Evolutionary conservation across 2,329 filamentous ascomycete genomes (phyloP).

Genomic region (Falciphora oryzae): DNA sequence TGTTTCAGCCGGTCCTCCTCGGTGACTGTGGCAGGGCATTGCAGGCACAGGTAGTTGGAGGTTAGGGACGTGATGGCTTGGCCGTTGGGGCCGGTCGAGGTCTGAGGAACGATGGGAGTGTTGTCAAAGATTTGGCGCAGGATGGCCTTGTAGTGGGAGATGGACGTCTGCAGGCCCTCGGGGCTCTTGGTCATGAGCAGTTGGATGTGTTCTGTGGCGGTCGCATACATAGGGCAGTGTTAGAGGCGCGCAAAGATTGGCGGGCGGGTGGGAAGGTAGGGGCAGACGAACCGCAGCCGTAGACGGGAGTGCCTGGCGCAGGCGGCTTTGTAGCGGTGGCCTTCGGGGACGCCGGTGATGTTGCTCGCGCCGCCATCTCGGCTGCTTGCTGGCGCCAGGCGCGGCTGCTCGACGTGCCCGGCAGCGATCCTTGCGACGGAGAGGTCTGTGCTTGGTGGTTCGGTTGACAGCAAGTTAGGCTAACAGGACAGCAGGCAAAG

Average conservation of each 20-base stretch:
- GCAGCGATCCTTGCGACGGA: background rate
- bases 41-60: conserved; percentile 65
- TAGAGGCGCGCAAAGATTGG: conserved; percentile 19
- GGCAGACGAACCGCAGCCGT: conserved; percentile 54
- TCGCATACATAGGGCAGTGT: conserved; percentile 14
- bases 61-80: conserved; percentile 55
- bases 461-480: background rate
- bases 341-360: conserved; percentile 49
- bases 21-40: conserved; percentile 64
- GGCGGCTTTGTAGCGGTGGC: conserved; percentile 55
- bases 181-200: conserved; percentile 56
- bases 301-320: conserved; percentile 52
- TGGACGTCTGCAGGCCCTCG: conserved; percentile 61
- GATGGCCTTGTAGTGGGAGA: conserved; percentile 66
- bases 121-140: conserved; percentile 66
- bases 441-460: background rate
- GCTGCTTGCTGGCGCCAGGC: background rate
- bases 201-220: conserved; percentile 61
- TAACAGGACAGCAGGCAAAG: background rate
- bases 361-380: conserved; percentile 40
- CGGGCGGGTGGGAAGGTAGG: background rate
- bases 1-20: conserved; percentile 62
- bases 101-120: conserved; percentile 59
- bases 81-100: conserved; percentile 52
- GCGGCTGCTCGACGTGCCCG: background rate